Conservation (phyloP, 441 rosid genomes). For the Eugenia klotzschiana region DNA sequence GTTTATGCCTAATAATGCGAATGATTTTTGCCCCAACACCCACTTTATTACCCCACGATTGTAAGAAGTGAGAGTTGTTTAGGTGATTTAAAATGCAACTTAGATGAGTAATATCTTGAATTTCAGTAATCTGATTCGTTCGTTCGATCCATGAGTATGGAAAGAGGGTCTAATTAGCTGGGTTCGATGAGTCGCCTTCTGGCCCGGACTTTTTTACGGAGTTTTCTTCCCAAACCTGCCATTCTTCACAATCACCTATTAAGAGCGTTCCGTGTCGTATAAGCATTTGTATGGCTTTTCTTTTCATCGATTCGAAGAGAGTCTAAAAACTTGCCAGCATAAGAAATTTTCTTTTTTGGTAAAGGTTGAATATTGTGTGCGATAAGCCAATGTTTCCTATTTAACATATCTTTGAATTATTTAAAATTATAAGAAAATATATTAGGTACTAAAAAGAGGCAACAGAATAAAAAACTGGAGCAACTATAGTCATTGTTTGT, state of each 20-base stretch:
- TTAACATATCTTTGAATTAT: neutral
- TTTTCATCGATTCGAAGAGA: neutral
- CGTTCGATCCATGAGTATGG: neutral
- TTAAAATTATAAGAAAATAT: neutral
- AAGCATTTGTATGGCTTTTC: neutral
- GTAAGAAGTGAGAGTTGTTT: neutral
- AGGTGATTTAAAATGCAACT: neutral
- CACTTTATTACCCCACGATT: neutral
- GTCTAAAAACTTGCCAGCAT: neutral
- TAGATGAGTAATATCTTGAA: neutral
- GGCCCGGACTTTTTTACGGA: neutral
- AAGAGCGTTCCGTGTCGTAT: neutral
- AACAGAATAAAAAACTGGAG: neutral
- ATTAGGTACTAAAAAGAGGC: neutral
- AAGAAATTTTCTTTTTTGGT: neutral
- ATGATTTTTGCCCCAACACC: neutral
- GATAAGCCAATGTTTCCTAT: neutral
- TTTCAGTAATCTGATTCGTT: neutral
- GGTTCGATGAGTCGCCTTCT: too few species aligned
- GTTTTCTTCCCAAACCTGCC: neutral
- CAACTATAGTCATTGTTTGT: neutral
- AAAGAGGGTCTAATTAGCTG: neutral
- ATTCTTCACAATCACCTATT: neutral
- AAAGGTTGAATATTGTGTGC: neutral
- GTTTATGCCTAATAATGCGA: neutral